phyloP scores from a whole-genome alignment of 2,329 filamentous ascomycete species.

The Aureobasidium sp. region DNA sequence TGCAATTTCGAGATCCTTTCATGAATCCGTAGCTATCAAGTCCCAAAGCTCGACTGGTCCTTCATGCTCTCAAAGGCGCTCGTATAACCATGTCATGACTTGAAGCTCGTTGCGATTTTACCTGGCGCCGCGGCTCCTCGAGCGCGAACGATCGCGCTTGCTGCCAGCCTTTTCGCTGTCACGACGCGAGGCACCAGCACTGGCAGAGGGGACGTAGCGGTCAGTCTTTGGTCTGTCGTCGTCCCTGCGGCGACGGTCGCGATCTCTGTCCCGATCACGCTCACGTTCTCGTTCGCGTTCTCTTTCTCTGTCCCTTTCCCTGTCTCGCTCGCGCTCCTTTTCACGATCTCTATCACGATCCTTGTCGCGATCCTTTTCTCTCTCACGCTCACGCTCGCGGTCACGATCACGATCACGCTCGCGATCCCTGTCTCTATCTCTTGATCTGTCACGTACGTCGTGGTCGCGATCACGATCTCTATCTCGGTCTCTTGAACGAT shows the following conservation, averaged over 20 bases:
- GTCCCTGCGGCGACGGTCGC: constrained; percentile 17
- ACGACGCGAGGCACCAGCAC: not conserved
- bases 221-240: constrained; percentile 2
- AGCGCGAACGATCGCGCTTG: constrained; percentile 5
- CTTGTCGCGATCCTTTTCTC: constrained; percentile 22
- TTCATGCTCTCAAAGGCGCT: not conserved
- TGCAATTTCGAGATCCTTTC: not conserved
- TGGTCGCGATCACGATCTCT: constrained; percentile 9
- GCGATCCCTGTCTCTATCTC: constrained; percentile 17
- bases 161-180: constrained; percentile 4
- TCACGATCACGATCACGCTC: too few species aligned
- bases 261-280: constrained; percentile 24
- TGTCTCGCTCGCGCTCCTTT: constrained; percentile 28
- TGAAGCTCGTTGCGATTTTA: not conserved
- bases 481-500: constrained; percentile 18
- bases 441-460: constrained; percentile 11
- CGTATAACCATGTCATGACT: not conserved
- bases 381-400: constrained; percentile 17
- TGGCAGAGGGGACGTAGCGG: constrained; percentile 4
- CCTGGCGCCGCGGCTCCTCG: constrained; percentile 3
- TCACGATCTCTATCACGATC: constrained; percentile 25
- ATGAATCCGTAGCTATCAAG: too few species aligned
- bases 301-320: constrained; percentile 29
- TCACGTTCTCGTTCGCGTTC: constrained; percentile 31
- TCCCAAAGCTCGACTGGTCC: too few species aligned